These are phyloP conservation scores for Eucalyptus globulus DNA, from an alignment of 345 rosid species.

Conservation along the genomic window DNA sequence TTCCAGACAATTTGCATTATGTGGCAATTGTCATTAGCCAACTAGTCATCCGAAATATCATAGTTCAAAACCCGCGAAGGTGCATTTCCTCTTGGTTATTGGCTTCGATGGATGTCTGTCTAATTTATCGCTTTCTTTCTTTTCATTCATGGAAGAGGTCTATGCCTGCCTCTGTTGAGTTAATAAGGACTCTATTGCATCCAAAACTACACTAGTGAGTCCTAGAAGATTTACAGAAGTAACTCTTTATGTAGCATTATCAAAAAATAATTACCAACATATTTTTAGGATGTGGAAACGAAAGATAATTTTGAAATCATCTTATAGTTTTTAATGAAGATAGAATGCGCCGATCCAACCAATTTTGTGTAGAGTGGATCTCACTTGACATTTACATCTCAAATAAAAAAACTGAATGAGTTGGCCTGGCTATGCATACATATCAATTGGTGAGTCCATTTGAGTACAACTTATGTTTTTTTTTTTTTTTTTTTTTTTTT, in stretches of 20 bases:
- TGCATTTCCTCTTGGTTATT: neutral
- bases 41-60: neutral
- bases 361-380: neutral
- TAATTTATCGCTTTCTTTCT: neutral
- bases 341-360: accelerated
- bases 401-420: neutral
- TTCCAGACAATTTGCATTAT: neutral
- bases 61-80: neutral
- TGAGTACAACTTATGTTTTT: neutral
- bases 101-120: neutral
- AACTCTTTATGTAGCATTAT: neutral
- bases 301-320: neutral
- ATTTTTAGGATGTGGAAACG: neutral
- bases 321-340: neutral
- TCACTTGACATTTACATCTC: neutral
- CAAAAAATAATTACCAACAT: neutral
- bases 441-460: neutral
- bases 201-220: neutral
- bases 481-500: too few species aligned
- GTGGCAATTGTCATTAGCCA: neutral
- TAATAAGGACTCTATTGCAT: neutral
- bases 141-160: neutral
- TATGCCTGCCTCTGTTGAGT: neutral
- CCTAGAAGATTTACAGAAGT: neutral
- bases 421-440: neutral